phyloP scores from a whole-genome alignment of 371 early-diverging fungal genomes.

The Mortierella sp. region DNA sequence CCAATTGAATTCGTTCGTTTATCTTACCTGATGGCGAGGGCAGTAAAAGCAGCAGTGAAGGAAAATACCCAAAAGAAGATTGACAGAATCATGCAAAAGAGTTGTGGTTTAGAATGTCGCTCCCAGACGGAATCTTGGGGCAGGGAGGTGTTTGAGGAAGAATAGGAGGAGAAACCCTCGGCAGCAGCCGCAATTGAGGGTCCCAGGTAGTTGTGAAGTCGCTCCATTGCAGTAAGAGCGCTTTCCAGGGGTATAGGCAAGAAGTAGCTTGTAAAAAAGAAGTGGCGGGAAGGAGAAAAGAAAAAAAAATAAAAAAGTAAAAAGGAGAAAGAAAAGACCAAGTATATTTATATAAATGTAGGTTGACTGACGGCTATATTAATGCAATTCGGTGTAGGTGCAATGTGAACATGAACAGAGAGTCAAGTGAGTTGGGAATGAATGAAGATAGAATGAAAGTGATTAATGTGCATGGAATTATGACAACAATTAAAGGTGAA shows the following conservation, averaged over 20 bases:
- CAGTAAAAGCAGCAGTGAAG: slow-evolving; percentile 42
- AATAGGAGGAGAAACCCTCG: slow-evolving; percentile 6
- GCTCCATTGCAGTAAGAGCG: slow-evolving; percentile 10
- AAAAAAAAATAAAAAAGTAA: not conserved
- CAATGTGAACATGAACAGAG: not conserved
- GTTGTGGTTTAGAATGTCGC: slow-evolving; percentile 48
- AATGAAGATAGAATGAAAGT: not conserved
- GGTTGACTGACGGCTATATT: not conserved
- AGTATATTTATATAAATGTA: too few relatives aligned
- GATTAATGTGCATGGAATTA: not conserved
- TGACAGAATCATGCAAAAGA: slow-evolving; percentile 48
- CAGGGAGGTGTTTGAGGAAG: not conserved
- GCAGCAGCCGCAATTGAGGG: slow-evolving; percentile 1
- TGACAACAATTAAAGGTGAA: not conserved
- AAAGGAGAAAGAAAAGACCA: slow-evolving; percentile 4
- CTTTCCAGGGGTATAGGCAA: not conserved
- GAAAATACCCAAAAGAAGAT: slow-evolving; percentile 51
- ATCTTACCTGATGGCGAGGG: slow-evolving; percentile 52
- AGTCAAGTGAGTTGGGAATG: too few relatives aligned
- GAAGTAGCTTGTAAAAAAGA: not conserved
- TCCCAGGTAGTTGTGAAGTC: slow-evolving; percentile 4
- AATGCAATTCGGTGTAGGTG: too few relatives aligned
- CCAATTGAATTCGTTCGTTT: not conserved
- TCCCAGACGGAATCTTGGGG: slow-evolving; percentile 46
- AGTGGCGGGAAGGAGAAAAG: not conserved